phyloP scores from a whole-genome alignment of 768 basidiomycete genomes.

The Lactifluus volemus region DNA sequence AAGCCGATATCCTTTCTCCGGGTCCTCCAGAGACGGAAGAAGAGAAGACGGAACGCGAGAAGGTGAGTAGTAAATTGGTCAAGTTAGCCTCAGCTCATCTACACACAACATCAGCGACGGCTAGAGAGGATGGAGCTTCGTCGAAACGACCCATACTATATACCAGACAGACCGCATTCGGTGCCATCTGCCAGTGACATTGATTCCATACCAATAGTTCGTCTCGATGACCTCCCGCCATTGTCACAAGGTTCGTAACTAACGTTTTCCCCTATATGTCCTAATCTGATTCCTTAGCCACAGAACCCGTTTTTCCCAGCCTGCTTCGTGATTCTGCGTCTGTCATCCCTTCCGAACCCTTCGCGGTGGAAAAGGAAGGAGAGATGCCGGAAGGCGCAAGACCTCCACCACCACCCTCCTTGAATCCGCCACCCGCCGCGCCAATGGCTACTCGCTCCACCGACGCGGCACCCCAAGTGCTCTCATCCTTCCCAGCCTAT shows the following conservation, averaged over 20 bases:
- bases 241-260: conserved; percentile 26
- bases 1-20: conserved; percentile 17
- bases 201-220: conserved; percentile 90
- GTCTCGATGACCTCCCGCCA: conserved; percentile 63
- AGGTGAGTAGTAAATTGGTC: conserved; percentile 40
- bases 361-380: conserved; percentile 16
- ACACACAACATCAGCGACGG: conserved; percentile 42
- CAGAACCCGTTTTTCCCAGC: conserved; percentile 1
- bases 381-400: conserved; percentile 19
- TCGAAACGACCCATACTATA: conserved; percentile 88
- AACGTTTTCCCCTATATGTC: neutral
- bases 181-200: conserved; percentile 45
- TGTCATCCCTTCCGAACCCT: conserved; percentile 3
- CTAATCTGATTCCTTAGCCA: neutral
- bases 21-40: conserved; percentile 38
- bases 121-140: conserved; percentile 67
- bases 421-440: conserved; percentile 20
- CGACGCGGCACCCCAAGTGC: conserved; percentile 13
- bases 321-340: conserved; percentile 14
- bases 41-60: conserved; percentile 49
- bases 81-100: neutral
- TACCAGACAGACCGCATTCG: conserved; percentile 52
- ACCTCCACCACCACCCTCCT: conserved; percentile 13
- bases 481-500: conserved; percentile 44
- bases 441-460: conserved; percentile 19